phyloP scores from a whole-genome alignment of 2,329 filamentous ascomycete genomes.

The Emergomyces pasteurianus region DNA sequence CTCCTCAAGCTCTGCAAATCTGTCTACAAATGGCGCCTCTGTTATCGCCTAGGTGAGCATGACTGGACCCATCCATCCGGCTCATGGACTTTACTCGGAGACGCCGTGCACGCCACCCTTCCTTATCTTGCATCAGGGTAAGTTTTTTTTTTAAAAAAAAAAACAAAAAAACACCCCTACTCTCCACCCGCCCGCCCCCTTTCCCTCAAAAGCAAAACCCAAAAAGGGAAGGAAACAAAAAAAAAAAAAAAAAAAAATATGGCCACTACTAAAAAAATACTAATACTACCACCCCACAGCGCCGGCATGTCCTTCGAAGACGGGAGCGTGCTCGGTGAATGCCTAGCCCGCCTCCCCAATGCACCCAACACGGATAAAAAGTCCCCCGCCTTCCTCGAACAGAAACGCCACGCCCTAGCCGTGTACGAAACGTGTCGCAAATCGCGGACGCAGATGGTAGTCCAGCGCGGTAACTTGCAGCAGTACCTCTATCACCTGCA shows the following conservation, averaged over 20 bases:
- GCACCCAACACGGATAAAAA: conserved; percentile 19
- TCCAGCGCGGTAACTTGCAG: conserved; percentile 48
- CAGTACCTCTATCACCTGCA: conserved; percentile 51
- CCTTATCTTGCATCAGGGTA: conserved; percentile 45
- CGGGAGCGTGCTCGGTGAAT: conserved; percentile 45
- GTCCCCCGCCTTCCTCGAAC: conserved; percentile 16
- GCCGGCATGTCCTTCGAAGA: conserved; percentile 53
- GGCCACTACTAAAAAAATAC: conserved; percentile 3
- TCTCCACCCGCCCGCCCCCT: not conserved
- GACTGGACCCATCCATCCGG: conserved; percentile 46
- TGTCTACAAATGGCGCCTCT: conserved; percentile 50
- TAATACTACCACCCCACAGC: conserved; percentile 17
- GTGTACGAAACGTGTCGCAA: conserved; percentile 47
- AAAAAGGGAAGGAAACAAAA: too few species aligned
- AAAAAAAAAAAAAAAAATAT: not conserved
- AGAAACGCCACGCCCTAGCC: conserved; percentile 24
- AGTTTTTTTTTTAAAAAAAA: too few species aligned
- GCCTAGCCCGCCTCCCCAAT: conserved; percentile 37
- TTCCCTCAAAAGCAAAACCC: too few species aligned
- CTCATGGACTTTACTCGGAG: conserved; percentile 48
- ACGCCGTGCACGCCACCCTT: conserved; percentile 53
- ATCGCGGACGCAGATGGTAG: conserved; percentile 47
- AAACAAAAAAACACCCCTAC: not conserved
- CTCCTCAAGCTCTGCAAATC: conserved; percentile 45
- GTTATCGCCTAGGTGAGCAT: conserved; percentile 44